Base-by-base conservation (phyloP, 2,329 filamentous ascomycete genomes). In the Hymenoscyphus infarciens region DNA sequence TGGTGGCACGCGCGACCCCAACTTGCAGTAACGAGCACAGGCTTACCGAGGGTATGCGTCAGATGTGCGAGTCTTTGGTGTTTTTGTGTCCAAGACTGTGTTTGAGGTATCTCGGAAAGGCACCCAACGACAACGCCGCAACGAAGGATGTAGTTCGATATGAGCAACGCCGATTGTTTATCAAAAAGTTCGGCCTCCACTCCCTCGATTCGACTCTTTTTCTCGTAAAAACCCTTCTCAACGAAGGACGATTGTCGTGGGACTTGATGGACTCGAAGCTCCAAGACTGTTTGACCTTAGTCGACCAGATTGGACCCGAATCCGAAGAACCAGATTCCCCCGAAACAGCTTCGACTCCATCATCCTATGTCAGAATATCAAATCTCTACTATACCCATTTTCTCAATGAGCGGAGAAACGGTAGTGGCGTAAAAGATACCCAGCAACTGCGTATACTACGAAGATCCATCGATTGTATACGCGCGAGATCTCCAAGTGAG, bases 331-430 rank as follows among this genome's bases (percentile, higher is more conserved):
- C 39, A 35, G 25, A 57, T 38, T 19, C 56, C 16, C 63, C 70
- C 19, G 71, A 72, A 22, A 66, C 62, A 19, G 75, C 75, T 29
- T 68, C 75, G 7, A 66, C 74, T 22, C 68, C 72, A n/a, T 78
- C 77, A 1, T 85, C 86, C 67, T 79, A 84, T 62, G 81, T 88
- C 65, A 90, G 87, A 69, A 83, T 91, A 29, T 91, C 89, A 0
- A 87, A 89, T 68, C 79, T 90, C 2, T 91, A 91, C 72, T 91
- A 87, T 72, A 79, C 85, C n/a, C 79, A 84, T 56, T 85, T 86
- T 70, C 75, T 83, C 19, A 77, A 80, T 54, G 72, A 84, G 64
- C 76, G 80, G 15, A 83, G 82, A 57, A 75, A 77, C 27, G 67
- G 75, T 0, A 75, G 76, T 3, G 78, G 78, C 33, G 66, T 74